Conservation (phyloP, 106 monocot genomes). For the Platanthera guangdongensis region DNA sequence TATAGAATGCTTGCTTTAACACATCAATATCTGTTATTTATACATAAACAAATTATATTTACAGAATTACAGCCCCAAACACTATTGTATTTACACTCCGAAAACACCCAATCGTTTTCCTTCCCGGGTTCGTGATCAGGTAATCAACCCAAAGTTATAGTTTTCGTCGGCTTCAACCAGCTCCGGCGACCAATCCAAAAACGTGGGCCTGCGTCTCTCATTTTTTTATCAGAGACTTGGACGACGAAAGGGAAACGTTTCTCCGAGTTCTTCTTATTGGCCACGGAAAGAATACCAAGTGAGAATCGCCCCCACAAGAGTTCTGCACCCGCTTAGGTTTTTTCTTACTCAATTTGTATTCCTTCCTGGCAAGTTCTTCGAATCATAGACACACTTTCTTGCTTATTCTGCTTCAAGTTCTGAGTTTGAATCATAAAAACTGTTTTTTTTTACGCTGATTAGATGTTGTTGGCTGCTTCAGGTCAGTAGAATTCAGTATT, state of each 20-base stretch:
- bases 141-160: neutral
- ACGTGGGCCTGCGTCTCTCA: neutral
- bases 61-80: too few relatives aligned
- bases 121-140: neutral
- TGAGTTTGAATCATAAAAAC: neutral
- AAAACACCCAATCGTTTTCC: too few relatives aligned
- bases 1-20: too few relatives aligned
- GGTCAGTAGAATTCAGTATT: neutral
- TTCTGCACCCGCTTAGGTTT: neutral
- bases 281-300: neutral
- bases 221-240: neutral
- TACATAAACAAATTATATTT: too few relatives aligned
- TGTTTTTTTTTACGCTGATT: neutral
- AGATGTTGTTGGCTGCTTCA: neutral
- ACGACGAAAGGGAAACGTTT: neutral
- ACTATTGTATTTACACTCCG: too few relatives aligned
- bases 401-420: neutral
- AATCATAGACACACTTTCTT: neutral
- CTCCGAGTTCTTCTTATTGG: neutral
- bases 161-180: neutral
- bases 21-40: too few relatives aligned
- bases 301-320: neutral
- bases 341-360: neutral
- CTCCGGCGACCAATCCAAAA: neutral
- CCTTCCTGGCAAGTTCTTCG: neutral